Evolutionary conservation across 805 yeast genomes (phyloP).

Genomic region (Candida easanensis): DNA sequence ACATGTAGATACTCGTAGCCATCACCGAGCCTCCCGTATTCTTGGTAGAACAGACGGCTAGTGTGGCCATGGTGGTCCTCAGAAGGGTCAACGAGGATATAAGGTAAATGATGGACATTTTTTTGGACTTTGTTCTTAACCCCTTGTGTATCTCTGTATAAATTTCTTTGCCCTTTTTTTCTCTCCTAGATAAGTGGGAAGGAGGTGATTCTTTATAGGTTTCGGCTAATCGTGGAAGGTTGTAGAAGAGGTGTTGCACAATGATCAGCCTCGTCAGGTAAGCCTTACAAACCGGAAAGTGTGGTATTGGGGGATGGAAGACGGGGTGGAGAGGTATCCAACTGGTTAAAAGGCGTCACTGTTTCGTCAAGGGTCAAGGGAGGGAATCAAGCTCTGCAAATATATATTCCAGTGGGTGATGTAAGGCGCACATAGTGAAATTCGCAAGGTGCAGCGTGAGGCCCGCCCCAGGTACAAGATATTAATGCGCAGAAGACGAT

Average conservation of each 20-base stretch:
- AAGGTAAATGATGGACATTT: background rate
- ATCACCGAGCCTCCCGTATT: slow-evolving; percentile 20
- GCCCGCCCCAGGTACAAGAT: background rate
- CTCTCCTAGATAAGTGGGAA: too few relatives aligned
- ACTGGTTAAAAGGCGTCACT: too few relatives aligned
- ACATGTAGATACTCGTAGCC: slow-evolving; percentile 25
- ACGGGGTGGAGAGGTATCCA: too few relatives aligned
- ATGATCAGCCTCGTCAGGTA: background rate
- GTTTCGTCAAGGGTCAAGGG: too few relatives aligned
- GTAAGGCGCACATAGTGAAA: background rate
- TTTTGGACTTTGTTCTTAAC: too few relatives aligned
- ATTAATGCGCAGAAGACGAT: background rate
- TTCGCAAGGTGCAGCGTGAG: background rate
- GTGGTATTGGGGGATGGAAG: too few relatives aligned
- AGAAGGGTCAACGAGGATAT: background rate
- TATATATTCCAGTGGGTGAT: background rate
- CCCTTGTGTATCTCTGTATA: too few relatives aligned
- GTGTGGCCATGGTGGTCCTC: slow-evolving; percentile 3
- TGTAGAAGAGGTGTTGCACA: background rate
- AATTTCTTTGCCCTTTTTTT: too few relatives aligned
- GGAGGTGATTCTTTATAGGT: background rate
- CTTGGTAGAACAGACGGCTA: slow-evolving; percentile 19
- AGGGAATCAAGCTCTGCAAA: too few relatives aligned
- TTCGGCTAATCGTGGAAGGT: background rate
- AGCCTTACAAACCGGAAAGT: too few relatives aligned